Evolutionary conservation across 305 asterid genomes (phyloP), one percentile per base, ranked within the genome.

Genomic region (Andrographis paniculata): DNA sequence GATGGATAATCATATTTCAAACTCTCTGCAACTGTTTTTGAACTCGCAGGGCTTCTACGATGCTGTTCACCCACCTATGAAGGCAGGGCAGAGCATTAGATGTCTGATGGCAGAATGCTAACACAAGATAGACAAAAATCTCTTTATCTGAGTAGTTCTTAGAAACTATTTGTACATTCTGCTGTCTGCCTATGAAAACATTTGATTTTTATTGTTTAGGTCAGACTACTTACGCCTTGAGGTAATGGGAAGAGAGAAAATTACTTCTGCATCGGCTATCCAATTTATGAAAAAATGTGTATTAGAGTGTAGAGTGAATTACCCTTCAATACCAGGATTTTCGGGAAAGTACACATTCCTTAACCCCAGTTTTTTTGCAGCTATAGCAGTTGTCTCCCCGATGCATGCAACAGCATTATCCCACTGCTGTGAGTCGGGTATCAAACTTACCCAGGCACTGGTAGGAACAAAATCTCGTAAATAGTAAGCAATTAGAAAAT

Each of bases 251-350:
- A n/a, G n/a, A n/a, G n/a, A n/a, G n/a, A n/a, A n/a, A n/a, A n/a
- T n/a, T n/a, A n/a, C n/a, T n/a, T n/a, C n/a, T n/a, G n/a, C n/a
- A n/a, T n/a, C n/a, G n/a, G n/a, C n/a, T n/a, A n/a, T n/a, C n/a
- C n/a, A n/a, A n/a, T 16, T 21, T 37, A 15, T 14, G 48, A 42
- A 16, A 33, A n/a, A 19, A 43, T 37, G 48, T 12, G 14, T 37
- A 20, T 21, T 20, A 42, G n/a, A 33, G 47, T 42, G 40, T 18
- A 38, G 16, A 43, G 23, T 16, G 6, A 40, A 42, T 66, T 84
- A 80, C 95, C 95, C 99, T 48, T 87, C 93, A 55, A 87, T 73
- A 57, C 99, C 87, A 18, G 96, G 96, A 60, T 76, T 73, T 57
- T 63, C 65, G 16, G 99, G 99, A 61, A 72, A 70, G 69, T 78